A percentile compares a stretch with the other conserved stretches of the same genome.
phyloP scores from a whole-genome alignment of 2,329 filamentous ascomycete species.

The Blumeriella jaapii region DNA sequence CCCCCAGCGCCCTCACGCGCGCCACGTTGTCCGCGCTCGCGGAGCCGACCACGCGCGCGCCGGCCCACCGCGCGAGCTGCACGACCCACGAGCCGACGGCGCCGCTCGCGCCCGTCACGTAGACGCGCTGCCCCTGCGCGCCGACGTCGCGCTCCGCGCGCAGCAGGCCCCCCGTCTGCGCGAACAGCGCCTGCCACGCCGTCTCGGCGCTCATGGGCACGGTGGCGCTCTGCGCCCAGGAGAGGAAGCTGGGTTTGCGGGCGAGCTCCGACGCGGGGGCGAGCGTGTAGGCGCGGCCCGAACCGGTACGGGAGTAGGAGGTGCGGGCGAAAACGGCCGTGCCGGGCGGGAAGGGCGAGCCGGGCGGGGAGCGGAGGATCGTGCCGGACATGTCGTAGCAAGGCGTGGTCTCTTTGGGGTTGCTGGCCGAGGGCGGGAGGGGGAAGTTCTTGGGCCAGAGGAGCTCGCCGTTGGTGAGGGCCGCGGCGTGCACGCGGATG shows the following conservation, averaged over 20 bases:
- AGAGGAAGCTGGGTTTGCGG: constrained; percentile 27
- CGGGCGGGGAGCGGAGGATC: constrained; percentile 27
- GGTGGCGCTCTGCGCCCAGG: constrained; percentile 29
- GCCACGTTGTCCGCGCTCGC: constrained; percentile 30
- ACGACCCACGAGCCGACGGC: constrained; percentile 34
- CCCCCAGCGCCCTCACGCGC: constrained; percentile 31
- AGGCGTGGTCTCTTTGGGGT: constrained; percentile 9
- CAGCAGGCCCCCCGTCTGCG: constrained; percentile 28
- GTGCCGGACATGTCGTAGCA: constrained; percentile 32
- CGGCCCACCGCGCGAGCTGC: constrained; percentile 30
- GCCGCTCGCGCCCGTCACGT: constrained; percentile 35
- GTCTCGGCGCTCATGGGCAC: constrained; percentile 32
- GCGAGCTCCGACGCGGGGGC: constrained; percentile 29
- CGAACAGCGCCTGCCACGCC: constrained; percentile 34
- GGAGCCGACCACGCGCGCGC: constrained; percentile 31
- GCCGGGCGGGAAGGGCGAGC: constrained; percentile 30
- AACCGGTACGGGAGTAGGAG: constrained; percentile 28
- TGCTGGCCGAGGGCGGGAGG: constrained; percentile 12
- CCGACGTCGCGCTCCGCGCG: constrained; percentile 16
- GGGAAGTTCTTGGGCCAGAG: constrained; percentile 30
- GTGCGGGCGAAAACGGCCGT: constrained; percentile 31
- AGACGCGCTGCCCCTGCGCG: constrained; percentile 29
- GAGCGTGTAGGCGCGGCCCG: constrained; percentile 29
- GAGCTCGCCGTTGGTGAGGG: constrained; percentile 33
- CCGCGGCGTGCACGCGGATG: constrained; percentile 28